Conservation (phyloP, 1,139 yeast genomes). For the Hemisphaericaspora subhashii region DNA sequence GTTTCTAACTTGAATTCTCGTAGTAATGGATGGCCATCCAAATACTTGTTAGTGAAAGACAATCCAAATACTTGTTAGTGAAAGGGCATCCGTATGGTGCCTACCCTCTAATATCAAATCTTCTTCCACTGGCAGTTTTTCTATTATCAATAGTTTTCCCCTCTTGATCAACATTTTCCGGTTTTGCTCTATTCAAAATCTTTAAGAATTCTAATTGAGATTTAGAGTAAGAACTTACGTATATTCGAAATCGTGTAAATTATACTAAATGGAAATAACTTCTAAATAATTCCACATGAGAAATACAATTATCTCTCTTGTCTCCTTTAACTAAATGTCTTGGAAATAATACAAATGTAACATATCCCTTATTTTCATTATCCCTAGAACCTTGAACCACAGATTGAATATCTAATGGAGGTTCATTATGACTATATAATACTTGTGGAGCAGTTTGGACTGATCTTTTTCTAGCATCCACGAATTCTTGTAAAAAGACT, state of each 20-base stretch:
- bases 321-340: conserved; percentile 71
- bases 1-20: too few species aligned
- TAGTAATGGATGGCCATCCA: too few species aligned
- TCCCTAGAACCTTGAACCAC: conserved; percentile 31
- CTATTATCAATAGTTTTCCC: conserved; percentile 58
- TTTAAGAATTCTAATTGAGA: conserved; percentile 91
- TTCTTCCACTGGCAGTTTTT: conserved; percentile 82
- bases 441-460: conserved; percentile 99
- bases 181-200: conserved; percentile 94
- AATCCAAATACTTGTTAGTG: too few species aligned
- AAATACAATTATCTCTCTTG: conserved; percentile 78
- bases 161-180: conserved; percentile 81
- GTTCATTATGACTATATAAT: conserved; percentile 80
- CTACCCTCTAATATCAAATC: conserved; percentile 47
- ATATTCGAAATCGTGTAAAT: too few species aligned
- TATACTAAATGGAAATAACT: conserved; percentile 97
- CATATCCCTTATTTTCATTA: conserved; percentile 65
- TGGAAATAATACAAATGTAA: conserved; percentile 74
- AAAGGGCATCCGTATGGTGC: too few species aligned
- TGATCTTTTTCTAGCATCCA: conserved; percentile 90
- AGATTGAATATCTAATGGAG: conserved; percentile 80
- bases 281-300: conserved; percentile 88
- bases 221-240: too few species aligned
- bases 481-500: conserved; percentile 95
- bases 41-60: too few species aligned